These are phyloP conservation scores for Yarrowia galli DNA, from an alignment of 1,139 yeast genomes.

Conservation along the genomic window DNA sequence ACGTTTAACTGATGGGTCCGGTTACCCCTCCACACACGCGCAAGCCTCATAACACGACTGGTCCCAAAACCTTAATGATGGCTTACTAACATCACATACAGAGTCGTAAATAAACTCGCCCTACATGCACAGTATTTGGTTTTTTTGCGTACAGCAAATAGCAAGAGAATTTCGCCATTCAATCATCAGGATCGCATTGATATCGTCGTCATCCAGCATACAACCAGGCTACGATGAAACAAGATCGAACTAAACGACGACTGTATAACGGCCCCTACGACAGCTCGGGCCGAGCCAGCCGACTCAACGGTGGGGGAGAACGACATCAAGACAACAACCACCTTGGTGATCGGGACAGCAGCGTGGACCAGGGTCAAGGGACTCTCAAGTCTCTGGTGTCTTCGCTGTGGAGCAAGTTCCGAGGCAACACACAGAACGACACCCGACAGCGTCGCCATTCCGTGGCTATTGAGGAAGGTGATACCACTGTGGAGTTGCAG, in stretches of 20 bases:
- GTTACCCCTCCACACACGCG: background rate
- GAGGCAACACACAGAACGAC: background rate
- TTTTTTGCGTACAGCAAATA: constrained; percentile 14
- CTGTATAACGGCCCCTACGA: constrained; percentile 22
- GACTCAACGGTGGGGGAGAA: background rate
- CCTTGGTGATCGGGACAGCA: background rate
- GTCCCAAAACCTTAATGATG: background rate
- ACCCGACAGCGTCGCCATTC: constrained; percentile 14
- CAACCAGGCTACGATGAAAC: constrained; percentile 9
- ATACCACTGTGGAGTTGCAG: background rate
- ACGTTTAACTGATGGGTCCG: too few species aligned
- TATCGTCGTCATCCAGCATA: constrained; percentile 2
- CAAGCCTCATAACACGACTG: background rate
- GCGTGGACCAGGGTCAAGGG: background rate
- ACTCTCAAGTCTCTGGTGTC: constrained; percentile 6
- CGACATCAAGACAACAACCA: background rate
- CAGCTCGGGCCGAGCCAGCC: background rate
- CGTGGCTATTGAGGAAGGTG: constrained; percentile 28
- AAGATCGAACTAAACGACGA: constrained; percentile 21
- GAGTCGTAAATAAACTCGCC: background rate
- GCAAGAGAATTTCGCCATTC: constrained; percentile 12
- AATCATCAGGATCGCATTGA: background rate
- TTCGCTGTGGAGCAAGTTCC: constrained; percentile 25
- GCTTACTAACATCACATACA: background rate
- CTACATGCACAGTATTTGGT: constrained; percentile 22